A percentile compares a stretch with the other conserved stretches of the same genome.
These are phyloP conservation scores for Fusarium compactum DNA, from an alignment of 2,329 filamentous ascomycete genomes.

Conservation along the genomic window DNA sequence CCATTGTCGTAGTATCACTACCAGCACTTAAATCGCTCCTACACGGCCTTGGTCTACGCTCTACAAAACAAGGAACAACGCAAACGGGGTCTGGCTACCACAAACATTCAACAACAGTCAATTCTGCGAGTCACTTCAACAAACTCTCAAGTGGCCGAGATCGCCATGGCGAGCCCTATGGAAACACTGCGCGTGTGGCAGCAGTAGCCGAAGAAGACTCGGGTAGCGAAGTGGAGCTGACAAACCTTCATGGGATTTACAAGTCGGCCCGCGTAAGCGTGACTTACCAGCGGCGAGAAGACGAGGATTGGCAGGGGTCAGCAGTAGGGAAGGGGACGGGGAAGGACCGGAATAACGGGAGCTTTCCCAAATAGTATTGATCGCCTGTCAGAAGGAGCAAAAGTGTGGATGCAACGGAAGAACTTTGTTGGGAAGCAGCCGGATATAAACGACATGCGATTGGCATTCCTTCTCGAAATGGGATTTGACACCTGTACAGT, in stretches of 20 bases:
- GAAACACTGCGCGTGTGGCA: slow-evolving; percentile 26
- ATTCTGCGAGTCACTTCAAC: slow-evolving; percentile 34
- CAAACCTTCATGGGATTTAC: slow-evolving; percentile 40
- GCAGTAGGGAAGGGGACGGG: not conserved
- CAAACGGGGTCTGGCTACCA: slow-evolving; percentile 35
- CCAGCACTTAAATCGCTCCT: slow-evolving; percentile 41
- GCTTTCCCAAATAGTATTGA: not conserved
- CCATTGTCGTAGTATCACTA: slow-evolving; percentile 38
- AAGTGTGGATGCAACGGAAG: not conserved
- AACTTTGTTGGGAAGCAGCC: not conserved
- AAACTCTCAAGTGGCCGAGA: slow-evolving; percentile 40
- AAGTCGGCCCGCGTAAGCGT: slow-evolving; percentile 41
- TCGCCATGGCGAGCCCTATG: slow-evolving; percentile 16
- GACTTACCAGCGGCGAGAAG: slow-evolving; percentile 31
- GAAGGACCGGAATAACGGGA: not conserved
- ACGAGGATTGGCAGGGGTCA: slow-evolving; percentile 7
- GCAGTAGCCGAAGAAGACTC: slow-evolving; percentile 34
- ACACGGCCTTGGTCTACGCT: slow-evolving; percentile 22
- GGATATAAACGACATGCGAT: not conserved
- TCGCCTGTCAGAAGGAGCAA: not conserved
- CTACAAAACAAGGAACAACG: slow-evolving; percentile 30
- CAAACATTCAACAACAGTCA: slow-evolving; percentile 16
- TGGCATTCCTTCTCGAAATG: not conserved
- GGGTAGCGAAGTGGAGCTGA: slow-evolving; percentile 42
- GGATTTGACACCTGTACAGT: not conserved